Evolutionary conservation across 2,329 filamentous ascomycete genomes (phyloP), one percentile per base, ranked within the genome.

Genomic region (Leptographium lundbergii): DNA sequence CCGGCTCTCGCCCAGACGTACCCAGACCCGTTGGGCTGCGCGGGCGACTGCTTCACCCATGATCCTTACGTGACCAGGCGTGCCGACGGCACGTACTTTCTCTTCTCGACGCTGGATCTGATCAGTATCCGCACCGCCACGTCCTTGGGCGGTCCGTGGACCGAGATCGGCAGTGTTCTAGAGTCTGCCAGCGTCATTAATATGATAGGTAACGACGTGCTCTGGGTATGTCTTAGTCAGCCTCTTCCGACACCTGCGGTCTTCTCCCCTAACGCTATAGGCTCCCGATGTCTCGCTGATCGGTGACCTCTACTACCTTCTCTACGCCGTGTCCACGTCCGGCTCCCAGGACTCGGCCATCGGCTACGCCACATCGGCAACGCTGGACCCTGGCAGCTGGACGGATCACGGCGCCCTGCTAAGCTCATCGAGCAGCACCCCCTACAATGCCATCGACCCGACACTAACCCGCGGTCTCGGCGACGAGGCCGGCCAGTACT

Each of bases 391-490:
- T 14, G 81, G 81, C 45, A 74, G 72, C 19, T 87, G 82, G 82
- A 82, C 76, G 2, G 82, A 87, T 66, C 75, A 73, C 19, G 84
- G 84, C 48, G 77, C 76, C 0, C 81, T 82, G 11, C 70, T 86
- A 60, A 72, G 69, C 22, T 74, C 79, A 69, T 55, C 55, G 0
- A 5, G 42, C 25, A 54, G 29, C 42, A 59, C 36, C 24, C 58
- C 69, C 5, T 84, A 82, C 70, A 84, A 84, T 64, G 78, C 80
- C 51, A 84, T 89, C 65, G 87, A 85, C 65, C 69, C 73, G 3
- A 81, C 80, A 62, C 67, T 84, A 2, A 69, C 82, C 61, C 69
- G 81, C 2, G 51, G 27, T 14, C 7, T 36, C 60, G 66, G 72
- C 19, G 73, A 69, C 2, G 71, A 70, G 42, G 70, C 69, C 17